Evolutionary conservation across 805 yeast genomes (phyloP), one percentile per base, ranked within the genome.

Genomic region (Starmera quercuum): DNA sequence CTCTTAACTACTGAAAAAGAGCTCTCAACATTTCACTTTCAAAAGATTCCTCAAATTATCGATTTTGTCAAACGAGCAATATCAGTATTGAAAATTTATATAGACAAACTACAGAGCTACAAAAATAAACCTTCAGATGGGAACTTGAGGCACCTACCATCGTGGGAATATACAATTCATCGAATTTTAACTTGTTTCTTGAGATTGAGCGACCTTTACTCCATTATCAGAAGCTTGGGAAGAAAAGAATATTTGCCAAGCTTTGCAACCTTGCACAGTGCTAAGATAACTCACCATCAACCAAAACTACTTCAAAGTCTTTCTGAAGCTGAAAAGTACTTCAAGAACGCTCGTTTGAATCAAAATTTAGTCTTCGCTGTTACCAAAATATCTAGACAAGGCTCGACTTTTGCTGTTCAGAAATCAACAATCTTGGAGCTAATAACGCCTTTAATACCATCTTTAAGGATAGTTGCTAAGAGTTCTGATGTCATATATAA

Each of bases 121-220:
- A 45, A 50, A n/a, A 33, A 31, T 13, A 44, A 38, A 21, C 39
- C 49, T 1, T 26, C 35, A 7, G 50, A 51, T 15, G 38, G 38
- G 1, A 28, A 35, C 14, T 29, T 63, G 8, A 53, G 53, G 24
- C 52, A 57, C 15, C 31, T 64, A 2, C 64, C 67, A 4, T 43
- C 49, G 31, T 57, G 63, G 58, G 46, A 55, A n/a, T 61, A 54
- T 37, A 50, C 72, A 1, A 45, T 71, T 26, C 81, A 75, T 42
- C 57, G 69, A 37, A 53, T 72, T 4, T 62, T 72, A 36, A 59
- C 71, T 12, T 45, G 37, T 10, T 40, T 42, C 22, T 34, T 47
- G 7, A 52, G 71, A 28, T 45, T 69, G 21, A 63, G 66, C 33
- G 75, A 70, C 32, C 38, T 67, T 17, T 68, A 67, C 40, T 48